These are phyloP conservation scores for Diaporthe australafricana DNA, from an alignment of 2,329 filamentous ascomycete genomes.

Conservation along the genomic window DNA sequence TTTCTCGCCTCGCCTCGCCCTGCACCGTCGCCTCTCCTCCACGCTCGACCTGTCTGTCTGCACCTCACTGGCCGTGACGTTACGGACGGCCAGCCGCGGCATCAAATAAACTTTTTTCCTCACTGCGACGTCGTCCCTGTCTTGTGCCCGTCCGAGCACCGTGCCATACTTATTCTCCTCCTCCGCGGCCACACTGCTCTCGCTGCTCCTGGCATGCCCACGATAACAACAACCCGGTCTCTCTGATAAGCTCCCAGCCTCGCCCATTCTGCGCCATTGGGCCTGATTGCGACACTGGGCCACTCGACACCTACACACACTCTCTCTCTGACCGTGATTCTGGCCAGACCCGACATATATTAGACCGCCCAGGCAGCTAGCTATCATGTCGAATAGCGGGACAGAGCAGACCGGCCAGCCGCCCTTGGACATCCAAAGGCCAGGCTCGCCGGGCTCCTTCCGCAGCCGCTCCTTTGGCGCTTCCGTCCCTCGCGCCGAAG, in stretches of 20 bases:
- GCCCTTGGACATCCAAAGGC: slow-evolving; percentile 53
- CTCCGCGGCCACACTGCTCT: slow-evolving; percentile 1
- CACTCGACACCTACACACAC: background rate
- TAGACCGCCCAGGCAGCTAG: slow-evolving; percentile 5
- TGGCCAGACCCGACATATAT: background rate
- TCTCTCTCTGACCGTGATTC: background rate
- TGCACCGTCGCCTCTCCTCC: background rate
- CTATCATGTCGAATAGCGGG: slow-evolving; percentile 43
- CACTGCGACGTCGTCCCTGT: slow-evolving; percentile 6
- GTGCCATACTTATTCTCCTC: slow-evolving; percentile 19
- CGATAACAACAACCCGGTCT: slow-evolving; percentile 8
- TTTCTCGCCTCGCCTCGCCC: background rate
- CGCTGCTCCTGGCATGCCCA: background rate
- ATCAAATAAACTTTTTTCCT: slow-evolving; percentile 4
- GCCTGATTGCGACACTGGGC: slow-evolving; percentile 13
- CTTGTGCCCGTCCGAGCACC: slow-evolving; percentile 9
- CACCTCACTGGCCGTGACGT: slow-evolving; percentile 29
- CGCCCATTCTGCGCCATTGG: slow-evolving; percentile 17
- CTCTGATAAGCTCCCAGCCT: slow-evolving; percentile 31
- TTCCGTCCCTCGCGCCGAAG: slow-evolving; percentile 67
- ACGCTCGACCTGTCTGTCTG: slow-evolving; percentile 9
- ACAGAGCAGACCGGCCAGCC: slow-evolving; percentile 44
- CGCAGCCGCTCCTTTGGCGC: slow-evolving; percentile 60
- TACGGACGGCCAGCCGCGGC: background rate
- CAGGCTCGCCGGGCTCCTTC: slow-evolving; percentile 60